A percentile compares a stretch with the other conserved stretches of the same genome.
phyloP scores from a whole-genome alignment of 1,284 basidiomycete species.

The Pseudozyma thailandica region DNA sequence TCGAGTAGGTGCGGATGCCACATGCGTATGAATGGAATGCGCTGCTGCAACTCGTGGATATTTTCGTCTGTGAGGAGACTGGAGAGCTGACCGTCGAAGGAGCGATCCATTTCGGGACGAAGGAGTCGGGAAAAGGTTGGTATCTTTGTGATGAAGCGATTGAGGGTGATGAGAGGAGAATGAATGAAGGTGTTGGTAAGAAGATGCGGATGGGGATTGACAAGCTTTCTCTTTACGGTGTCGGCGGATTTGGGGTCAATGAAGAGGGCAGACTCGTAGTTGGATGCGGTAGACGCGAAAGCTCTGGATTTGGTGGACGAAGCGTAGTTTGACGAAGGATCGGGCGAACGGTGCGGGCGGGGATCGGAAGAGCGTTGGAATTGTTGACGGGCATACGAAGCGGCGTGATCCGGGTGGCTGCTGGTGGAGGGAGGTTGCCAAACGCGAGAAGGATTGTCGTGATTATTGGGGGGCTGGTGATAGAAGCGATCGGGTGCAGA shows the following conservation, averaged over 20 bases:
- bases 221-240: background rate
- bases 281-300: background rate
- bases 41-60: conserved; percentile 11
- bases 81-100: conserved; percentile 15
- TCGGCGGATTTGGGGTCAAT: background rate
- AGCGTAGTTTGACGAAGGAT: too few relatives aligned
- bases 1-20: conserved; percentile 37
- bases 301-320: too few relatives aligned
- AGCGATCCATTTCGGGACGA: conserved; percentile 19
- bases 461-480: too few relatives aligned
- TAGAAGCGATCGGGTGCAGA: too few relatives aligned
- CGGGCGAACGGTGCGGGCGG: too few relatives aligned
- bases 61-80: conserved; percentile 23
- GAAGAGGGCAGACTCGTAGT: conserved; percentile 27
- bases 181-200: conserved; percentile 13
- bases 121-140: conserved; percentile 20
- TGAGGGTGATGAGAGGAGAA: conserved; percentile 19
- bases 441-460: too few relatives aligned
- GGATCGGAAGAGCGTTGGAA: too few relatives aligned
- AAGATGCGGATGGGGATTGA: background rate
- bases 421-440: too few relatives aligned
- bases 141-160: conserved; percentile 28
- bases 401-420: too few relatives aligned
- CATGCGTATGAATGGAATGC: conserved; percentile 15
- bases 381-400: too few relatives aligned